Evolutionary conservation across 805 yeast genomes (phyloP), one percentile per base, ranked within the genome.

Genomic region (Candida ulmi): DNA sequence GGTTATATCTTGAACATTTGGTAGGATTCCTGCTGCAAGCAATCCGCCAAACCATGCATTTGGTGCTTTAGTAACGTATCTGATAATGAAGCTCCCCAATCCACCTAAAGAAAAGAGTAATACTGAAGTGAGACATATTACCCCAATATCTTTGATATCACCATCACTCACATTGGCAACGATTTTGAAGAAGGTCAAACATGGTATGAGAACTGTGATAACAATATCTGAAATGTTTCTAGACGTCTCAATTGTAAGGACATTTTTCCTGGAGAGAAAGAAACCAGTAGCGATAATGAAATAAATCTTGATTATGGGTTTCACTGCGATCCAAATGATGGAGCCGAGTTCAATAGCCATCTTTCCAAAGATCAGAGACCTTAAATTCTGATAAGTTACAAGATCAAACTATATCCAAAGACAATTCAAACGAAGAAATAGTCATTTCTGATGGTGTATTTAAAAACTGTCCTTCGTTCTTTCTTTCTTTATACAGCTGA

Each of bases 221-320:
- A 85, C 74, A 47, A 83, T 67, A 41, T 79, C 77, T 6, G 93
- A 80, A 15, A 87, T 67, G 42, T 82, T 84, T 50, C 83, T 66
- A 30, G 87, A 72, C 21, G 83, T 75, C 21, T 83, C 76, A 18
- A 83, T 85, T 0, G 82, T 67, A 3, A 85, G 63, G 23, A 83
- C 71, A 50, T 83, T 80, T 47, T 62, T 69, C 43, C 68, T 74
- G 3, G 91, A 85, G 7, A 88, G 62, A 30, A 68, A 56, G 46
- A 68, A 83, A 11, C 96, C 96, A 11, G 78, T 61, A 4, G 71
- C 78, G 5, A 84, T 73, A 54, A 84, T 81, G 48, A 83, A 62
- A 52, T 85, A 83, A 47, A 87, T 83, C 60, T 88, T 88, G 61
- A 86, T 70, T 41, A 87, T 80, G n/a, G 96, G 96, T 65, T 86